A percentile compares a stretch with the other conserved stretches of the same genome.
phyloP scores from a whole-genome alignment of 2,329 filamentous ascomycete species.

The Trichophyton schoenleinii region DNA sequence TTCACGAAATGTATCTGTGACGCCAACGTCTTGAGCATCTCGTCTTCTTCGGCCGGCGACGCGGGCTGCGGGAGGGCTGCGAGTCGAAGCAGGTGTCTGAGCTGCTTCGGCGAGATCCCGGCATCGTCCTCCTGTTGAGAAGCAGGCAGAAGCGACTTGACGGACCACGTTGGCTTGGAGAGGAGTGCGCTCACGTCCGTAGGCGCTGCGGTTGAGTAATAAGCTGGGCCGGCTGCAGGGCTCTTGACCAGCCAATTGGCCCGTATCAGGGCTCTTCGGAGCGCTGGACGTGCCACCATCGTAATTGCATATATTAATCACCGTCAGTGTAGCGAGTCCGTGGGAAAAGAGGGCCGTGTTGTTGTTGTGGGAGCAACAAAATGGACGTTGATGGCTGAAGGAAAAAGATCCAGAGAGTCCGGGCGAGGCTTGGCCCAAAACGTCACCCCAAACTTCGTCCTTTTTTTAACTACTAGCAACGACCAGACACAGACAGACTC shows the following conservation, averaged over 20 bases:
- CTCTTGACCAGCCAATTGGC: neutral
- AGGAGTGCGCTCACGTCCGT: constrained; percentile 37
- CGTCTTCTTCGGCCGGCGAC: constrained; percentile 48
- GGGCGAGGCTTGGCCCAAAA: neutral
- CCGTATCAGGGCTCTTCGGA: neutral
- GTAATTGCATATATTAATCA: neutral
- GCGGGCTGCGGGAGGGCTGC: constrained; percentile 70
- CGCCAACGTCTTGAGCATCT: constrained; percentile 62
- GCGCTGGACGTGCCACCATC: neutral
- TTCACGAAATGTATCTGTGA: constrained; percentile 86
- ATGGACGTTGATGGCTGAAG: neutral
- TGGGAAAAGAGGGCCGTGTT: neutral
- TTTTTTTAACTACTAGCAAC: neutral
- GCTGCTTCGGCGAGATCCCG: constrained; percentile 50
- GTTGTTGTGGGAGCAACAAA: neutral
- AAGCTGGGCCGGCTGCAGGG: neutral
- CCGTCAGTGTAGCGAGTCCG: neutral
- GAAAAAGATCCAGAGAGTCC: neutral
- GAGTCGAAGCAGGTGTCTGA: constrained; percentile 75
- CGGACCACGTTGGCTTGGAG: constrained; percentile 68
- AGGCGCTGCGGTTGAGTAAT: neutral
- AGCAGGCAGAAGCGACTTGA: constrained; percentile 51
- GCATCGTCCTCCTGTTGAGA: constrained; percentile 19
- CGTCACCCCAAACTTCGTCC: neutral
- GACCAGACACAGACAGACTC: neutral